phyloP scores from a whole-genome alignment of 805 yeast genomes.

The Saccharomycopsis guyanensis region DNA sequence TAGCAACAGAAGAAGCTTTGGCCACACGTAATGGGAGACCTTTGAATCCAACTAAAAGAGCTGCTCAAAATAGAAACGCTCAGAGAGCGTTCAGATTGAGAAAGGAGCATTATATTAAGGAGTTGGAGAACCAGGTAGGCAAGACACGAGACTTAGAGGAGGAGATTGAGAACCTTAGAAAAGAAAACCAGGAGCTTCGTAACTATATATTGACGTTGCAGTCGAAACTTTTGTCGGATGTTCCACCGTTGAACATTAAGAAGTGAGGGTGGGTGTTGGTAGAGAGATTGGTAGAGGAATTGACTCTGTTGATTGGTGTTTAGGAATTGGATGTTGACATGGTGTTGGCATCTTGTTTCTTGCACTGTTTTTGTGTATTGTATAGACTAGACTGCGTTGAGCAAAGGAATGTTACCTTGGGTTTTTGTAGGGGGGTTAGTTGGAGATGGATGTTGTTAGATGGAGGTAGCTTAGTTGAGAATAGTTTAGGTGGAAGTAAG shows the following conservation, averaged over 20 bases:
- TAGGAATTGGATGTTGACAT: too few species aligned
- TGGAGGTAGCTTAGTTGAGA: too few species aligned
- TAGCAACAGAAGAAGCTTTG: background rate
- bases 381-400: too few species aligned
- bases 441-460: too few species aligned
- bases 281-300: background rate
- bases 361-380: too few species aligned
- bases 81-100: conserved; percentile 87
- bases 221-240: conserved; percentile 52
- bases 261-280: too few species aligned
- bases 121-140: conserved; percentile 62
- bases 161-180: conserved; percentile 56
- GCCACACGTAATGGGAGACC: background rate
- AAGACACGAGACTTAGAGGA: conserved; percentile 56
- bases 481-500: too few species aligned
- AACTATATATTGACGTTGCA: conserved; percentile 68
- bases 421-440: too few species aligned
- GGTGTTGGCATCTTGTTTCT: too few species aligned
- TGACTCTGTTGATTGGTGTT: too few species aligned
- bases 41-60: conserved; percentile 45
- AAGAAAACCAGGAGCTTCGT: conserved; percentile 64
- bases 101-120: conserved; percentile 73
- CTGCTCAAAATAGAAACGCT: conserved; percentile 86
- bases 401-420: too few species aligned
- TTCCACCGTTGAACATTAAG: conserved; percentile 32